Base-by-base conservation (phyloP, 345 rosid species). In the Eucalyptus camaldulensis region DNA sequence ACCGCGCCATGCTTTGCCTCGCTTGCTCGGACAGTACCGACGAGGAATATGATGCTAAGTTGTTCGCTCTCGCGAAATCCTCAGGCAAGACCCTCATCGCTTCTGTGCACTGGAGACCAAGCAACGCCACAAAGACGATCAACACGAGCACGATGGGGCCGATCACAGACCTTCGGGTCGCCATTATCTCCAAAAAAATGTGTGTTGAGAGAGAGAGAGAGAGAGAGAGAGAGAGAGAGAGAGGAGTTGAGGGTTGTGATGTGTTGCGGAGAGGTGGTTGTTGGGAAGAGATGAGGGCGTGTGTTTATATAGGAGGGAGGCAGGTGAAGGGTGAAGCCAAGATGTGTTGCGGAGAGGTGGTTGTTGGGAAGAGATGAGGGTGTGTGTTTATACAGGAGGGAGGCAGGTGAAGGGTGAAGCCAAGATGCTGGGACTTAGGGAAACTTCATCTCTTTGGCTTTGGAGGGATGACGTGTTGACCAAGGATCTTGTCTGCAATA, bases 21-120 rank as follows among this genome's bases (percentile, higher is more conserved):
- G 93, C 93, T 80, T 86, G 88, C 50, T 89, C 89, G 45, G 88
- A 93, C 8, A 91, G 90, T 8, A 87, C 45, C 24, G 92, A 69
- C 8, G 89, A n/a, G 15, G 81, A 69, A 86, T 81, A 90, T 8
- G 91, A 54, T 22, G 88, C 89, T 3, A 90, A 86, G 80, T 91
- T 91, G 88, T 90, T 93, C 5, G 65, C 89, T 37, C 86, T 80
- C 15, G 67, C 67, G 5, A 51, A 88, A 69, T 87, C 88, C 37
- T 87, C 72, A 22, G 88, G 88, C 88, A 87, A 58, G 31, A 58
- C 88, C 80, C 88, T 43, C 33, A 76, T 40, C 50, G 88, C 88
- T 2, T 56, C 88, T 4, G 31, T 21, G 49, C n/a, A 40, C 11
- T 8, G 49, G 49, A 31, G 67, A 37, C 51, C 6, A 15, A 56